Evolutionary conservation across 169 alveolate species (phyloP), one percentile per base, ranked within the genome.

Genomic region (Perkinsus chesapeaki): DNA sequence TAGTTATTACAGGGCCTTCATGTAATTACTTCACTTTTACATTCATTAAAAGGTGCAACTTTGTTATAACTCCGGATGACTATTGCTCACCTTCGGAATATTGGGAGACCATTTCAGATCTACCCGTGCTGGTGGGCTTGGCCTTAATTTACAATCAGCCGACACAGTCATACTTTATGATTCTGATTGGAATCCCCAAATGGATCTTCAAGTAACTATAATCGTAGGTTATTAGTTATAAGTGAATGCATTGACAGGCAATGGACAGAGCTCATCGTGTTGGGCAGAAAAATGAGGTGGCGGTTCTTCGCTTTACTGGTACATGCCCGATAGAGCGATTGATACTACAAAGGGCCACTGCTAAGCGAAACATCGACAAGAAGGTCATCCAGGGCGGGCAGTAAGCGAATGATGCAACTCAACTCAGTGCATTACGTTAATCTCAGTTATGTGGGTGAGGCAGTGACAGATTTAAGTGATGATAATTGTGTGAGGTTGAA

Each of bases 101-200:
- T n/a, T n/a, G n/a, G n/a, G n/a, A n/a, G n/a, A n/a, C n/a, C n/a
- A 3, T 94, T 93, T 98, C 92, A 96, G 97, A 0, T 92, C 94
- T n/a, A 48, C 93, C 39, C 94, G 97, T 39, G 99, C 97, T 20
- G 97, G 97, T 19, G 99, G 99, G 0, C 96, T 98, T 31, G 99
- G 99, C 9, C 95, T 98, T 31, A 98, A 98, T 93, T 96, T 98
- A 38, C 98, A 98, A 95, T 97, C 99, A 0, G 99, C 99, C 3
- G 99, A 98, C 95, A 98, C 99, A n/a, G 99, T 98, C 20, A 97
- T 98, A 3, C 96, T 98, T 36, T 98, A 97, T 94, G 99, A 98
- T 94, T 95, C 98, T 38, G 99, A 98, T 94, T 98, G 99, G 99
- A 98, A 98, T 93, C 99, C 99, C 0, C 98, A 97, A 92, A 97